Evolutionary conservation across 2,329 filamentous ascomycete species (phyloP), one percentile per base, ranked within the genome.

Genomic region (Pseudocercospora fuligena): DNA sequence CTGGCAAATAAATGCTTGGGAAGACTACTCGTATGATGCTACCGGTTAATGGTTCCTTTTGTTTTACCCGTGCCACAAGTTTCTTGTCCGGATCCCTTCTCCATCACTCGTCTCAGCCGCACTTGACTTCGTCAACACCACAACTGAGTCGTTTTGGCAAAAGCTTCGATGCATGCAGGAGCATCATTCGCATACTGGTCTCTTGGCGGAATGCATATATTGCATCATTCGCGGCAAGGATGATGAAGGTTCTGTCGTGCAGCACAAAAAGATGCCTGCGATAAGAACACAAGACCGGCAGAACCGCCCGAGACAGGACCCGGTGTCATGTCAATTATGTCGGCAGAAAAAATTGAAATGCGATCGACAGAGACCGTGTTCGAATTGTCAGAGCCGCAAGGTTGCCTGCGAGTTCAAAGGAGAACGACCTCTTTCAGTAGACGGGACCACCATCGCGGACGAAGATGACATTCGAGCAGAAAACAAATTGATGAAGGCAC

Each of bases 261-360:
- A 25, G 23, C 6, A 53, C 12, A 23, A 25, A 23, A 54, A 27
- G 23, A 66, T 66, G 66, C 66, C 66, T 12, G 40, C 61, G 21
- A 27, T 49, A 16, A 58, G 64, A 8, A 49, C 40, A 12, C 60
- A 60, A 36, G 64, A 66, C 3, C 40, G 57, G 57, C 56, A 31
- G 7, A 56, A 25, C 33, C 40, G 65, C 11, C 67, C 67, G 21
- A 70, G 73, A 25, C 73, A 74, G 60, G 72, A 75, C 33, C 72
- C 73, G 7, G 72, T 74, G 1, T 73, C 72, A 12, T 75, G 74
- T 58, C 61, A 71, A 51, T 53, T 67, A 9, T 70, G 69, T 46
- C 66, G 68, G 27, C 56, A 49, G 7, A 68, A 69, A 21, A 70
- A 70, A 60, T 57, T 70, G 49, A 70, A 65, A n/a, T 70, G 69